Evolutionary conservation across 345 rosid genomes (phyloP).

Genomic region (Populus tremula): DNA sequence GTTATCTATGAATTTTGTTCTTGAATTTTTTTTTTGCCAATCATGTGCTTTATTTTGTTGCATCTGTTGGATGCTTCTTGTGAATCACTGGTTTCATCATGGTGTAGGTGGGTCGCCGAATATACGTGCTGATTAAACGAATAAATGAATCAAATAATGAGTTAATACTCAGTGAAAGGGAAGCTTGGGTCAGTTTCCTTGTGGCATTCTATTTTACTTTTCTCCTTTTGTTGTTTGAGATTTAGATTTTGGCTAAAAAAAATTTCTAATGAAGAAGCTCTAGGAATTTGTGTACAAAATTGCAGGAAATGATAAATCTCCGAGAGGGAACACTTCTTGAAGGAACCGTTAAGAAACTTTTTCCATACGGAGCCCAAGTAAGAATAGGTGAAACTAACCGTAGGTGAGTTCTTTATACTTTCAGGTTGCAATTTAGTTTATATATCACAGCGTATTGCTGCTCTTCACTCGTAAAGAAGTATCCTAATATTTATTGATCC

Average conservation of each 20-base stretch:
- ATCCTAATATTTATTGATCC: slow-evolving; percentile 8
- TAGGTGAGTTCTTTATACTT: slow-evolving; percentile 44
- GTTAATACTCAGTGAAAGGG: slow-evolving; percentile 72
- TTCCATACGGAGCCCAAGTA: slow-evolving; percentile 89
- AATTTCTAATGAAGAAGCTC: neutral
- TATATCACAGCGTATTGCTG: neutral
- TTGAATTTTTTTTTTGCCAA: neutral
- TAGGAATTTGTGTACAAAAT: slow-evolving; percentile 18
- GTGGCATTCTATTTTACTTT: neutral
- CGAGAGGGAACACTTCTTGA: slow-evolving; percentile 85
- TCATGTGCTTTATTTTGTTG: slow-evolving; percentile 3
- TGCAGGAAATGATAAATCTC: slow-evolving; percentile 72
- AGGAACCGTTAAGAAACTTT: slow-evolving; percentile 70
- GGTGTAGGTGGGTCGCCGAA: slow-evolving; percentile 63
- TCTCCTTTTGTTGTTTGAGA: neutral
- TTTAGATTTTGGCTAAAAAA: neutral
- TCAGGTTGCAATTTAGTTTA: neutral
- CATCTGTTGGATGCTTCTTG: neutral
- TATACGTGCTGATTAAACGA: slow-evolving; percentile 53
- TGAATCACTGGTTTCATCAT: slow-evolving; percentile 15
- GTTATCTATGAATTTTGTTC: neutral
- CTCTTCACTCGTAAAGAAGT: neutral
- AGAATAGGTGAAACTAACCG: slow-evolving; percentile 72
- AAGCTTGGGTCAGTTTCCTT: slow-evolving; percentile 65
- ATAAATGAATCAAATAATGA: slow-evolving; percentile 71